Base-by-base conservation (phyloP, 1,139 yeast genomes). In the Diutina neorugosa region DNA sequence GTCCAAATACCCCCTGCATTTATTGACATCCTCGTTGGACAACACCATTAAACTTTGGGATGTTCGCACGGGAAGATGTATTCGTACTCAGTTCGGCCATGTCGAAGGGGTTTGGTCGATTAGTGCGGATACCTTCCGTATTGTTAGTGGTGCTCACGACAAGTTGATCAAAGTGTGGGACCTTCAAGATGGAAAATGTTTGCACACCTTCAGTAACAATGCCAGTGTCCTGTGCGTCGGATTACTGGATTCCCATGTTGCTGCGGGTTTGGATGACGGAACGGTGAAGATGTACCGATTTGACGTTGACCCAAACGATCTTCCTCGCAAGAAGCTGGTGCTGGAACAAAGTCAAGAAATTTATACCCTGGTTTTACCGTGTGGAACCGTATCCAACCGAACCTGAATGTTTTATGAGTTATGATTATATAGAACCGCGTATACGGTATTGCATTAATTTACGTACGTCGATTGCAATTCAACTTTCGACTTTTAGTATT, bases 71-170 rank as follows among this genome's bases (percentile, higher is more conserved):
- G 97, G 97, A 3, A 81, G 81, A 65, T 91, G 98, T 63, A 81
- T 89, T 19, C 76, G 97, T 55, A 91, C 98, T 0, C 91, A 93
- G 65, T 91, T 91, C 69, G 98, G 98, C 5, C 98, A 93, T 63
- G 89, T 91, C 54, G 98, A 93, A 67, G 98, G 98, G 19, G 96
- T 93, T 19, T 91, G 98, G 97, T 88, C 93, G 46, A 86, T 93
- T 56, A 89, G 93, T 18, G 95, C 97, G 0, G 98, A 93, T 69
- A 90, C 93, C 48, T 93, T 93, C 74, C 77, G 98, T 59, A 86
- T 93, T 50, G 87, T 91, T 18, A 84, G 94, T 63, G 98, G 97
- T 2, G 93, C 96, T 1, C 97, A 91, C 63, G 98, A 93, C 69
- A 78, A 89, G 58, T 74, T 84, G 54, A 86, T 90, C 57, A 93